Base-by-base conservation (phyloP, 2,329 filamentous ascomycete genomes). In the Scytalidium sp. region DNA sequence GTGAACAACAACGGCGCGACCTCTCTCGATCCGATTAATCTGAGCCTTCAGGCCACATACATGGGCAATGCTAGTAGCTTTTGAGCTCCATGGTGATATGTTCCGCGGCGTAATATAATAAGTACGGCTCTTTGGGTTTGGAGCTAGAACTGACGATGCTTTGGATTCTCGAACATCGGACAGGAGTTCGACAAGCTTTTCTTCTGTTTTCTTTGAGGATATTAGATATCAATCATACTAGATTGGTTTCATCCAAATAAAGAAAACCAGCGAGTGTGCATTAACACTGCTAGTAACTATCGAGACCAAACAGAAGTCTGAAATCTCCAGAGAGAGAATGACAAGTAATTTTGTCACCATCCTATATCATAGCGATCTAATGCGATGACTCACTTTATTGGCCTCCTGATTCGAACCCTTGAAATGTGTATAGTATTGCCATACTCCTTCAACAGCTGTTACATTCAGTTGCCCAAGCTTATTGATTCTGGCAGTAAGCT, bases 61-160 rank as follows among this genome's bases (percentile, higher is more conserved):
- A 58, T 94, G 85, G 47, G 93, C 88, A 67, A 97, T 97, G 66
- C 85, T 93, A 43, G 93, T 96, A 22, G 92, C 93, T 70, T 97
- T 92, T 50, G 92, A 96, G 71, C 91, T 97, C 94, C 94, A 99
- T 66, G 94, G 94, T 39, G 92, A 97, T 59, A 96, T 92, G 61
- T 88, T 88, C 58, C 93, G 83, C 19, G 93, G 93, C 43, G 81
- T 84, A 51, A 96, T 79, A 65, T 91, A 90, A 66, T 58, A 62
- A n/a, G 58, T 46, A 41, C 54, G 47, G 13, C 50, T 56, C 8
- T 45, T 17, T 36, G 51, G 21, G 6, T 49, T 50, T 36, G 29
- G 40, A 19, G 53, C 42, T n/a, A 62, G 27, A 8, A 21, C 9
- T 23, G 41, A 21, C 6, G 40, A 41, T 15, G 23, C 46, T 17